Base-by-base conservation (phyloP, 148 eudicot genomes). In the Vaccinium corymbosum region DNA sequence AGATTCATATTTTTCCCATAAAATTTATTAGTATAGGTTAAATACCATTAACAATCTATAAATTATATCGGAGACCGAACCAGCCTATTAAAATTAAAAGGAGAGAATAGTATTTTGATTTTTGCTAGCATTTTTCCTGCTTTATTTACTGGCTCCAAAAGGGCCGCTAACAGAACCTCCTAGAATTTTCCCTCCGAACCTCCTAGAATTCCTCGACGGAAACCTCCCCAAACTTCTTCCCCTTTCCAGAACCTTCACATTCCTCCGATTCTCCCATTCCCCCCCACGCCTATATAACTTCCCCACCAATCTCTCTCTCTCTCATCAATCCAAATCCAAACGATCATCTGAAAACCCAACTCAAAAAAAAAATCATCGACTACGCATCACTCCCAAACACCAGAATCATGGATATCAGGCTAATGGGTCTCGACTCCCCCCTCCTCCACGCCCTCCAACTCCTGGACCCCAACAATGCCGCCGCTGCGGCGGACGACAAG, bases 401-500 rank as follows among this genome's bases (percentile, higher is more conserved):
- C 20, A 19, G 20, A 78, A 3, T 42, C 46, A 91, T 92, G 95
- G 95, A 93, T 66, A 59, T 90, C 86, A 84, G 94, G 4, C 3
- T 89, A 32, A 72, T 90, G 89, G 92, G 92, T 7, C 4, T 87
- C 8, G 94, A 90, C 79, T 20, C 95, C 0, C 94, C 93, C 0
- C 49, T 91, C 46, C 51, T 91, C 84, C 82, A 87, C 85, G 76
- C 92, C n/a, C 86, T 93, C 71, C 86, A 87, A 57, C 88, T 89
- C 89, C 38, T 92, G 79, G 84, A 89, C 1, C 92, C 89, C 82
- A 52, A 73, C 10, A 84, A 87, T 10, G 9, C 29, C 78, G 85
- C 73, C 81, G 81, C n/a, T 35, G 32, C 76, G 22, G 46, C n/a
- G 0, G n/a, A 79, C 53, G 87, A 83, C 64, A 90, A 90, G 52